Evolutionary conservation across 805 yeast genomes (phyloP).

Genomic region (Barnettozyma siamensis): DNA sequence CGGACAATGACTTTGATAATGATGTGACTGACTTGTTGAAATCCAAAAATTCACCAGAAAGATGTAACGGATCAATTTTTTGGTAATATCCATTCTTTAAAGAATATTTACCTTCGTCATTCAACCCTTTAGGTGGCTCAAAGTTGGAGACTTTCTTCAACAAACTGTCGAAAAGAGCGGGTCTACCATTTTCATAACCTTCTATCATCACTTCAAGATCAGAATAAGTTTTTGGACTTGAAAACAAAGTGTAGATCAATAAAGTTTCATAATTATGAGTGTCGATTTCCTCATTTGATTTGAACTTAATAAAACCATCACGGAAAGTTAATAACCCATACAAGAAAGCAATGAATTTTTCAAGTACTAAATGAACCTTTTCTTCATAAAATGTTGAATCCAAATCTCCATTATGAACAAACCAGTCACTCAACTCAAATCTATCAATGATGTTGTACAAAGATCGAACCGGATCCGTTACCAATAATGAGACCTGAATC

Average conservation of each 20-base stretch:
- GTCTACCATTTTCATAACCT: slow-evolving; percentile 37
- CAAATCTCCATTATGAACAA: slow-evolving; percentile 27
- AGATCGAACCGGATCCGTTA: slow-evolving; percentile 47
- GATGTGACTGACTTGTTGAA: slow-evolving; percentile 47
- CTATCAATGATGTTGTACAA: slow-evolving; percentile 49
- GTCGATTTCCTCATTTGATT: slow-evolving; percentile 25
- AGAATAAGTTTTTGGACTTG: slow-evolving; percentile 50
- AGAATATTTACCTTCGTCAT: slow-evolving; percentile 62
- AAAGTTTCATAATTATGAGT: slow-evolving; percentile 31
- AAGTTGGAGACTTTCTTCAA: slow-evolving; percentile 56
- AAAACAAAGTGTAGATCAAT: slow-evolving; percentile 46
- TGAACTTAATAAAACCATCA: slow-evolving; percentile 44
- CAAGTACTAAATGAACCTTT: slow-evolving; percentile 56
- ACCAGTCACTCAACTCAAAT: slow-evolving; percentile 56
- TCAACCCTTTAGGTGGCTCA: slow-evolving; percentile 59
- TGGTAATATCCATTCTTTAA: slow-evolving; percentile 42
- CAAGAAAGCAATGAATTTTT: slow-evolving; percentile 70
- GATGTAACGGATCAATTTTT: slow-evolving; percentile 53
- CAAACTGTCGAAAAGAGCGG: slow-evolving; percentile 47
- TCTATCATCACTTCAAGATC: slow-evolving; percentile 34
- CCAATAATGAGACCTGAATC: slow-evolving; percentile 54
- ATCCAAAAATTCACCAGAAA: slow-evolving; percentile 40
- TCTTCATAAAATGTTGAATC: slow-evolving; percentile 43
- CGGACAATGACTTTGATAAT: slow-evolving; percentile 39
- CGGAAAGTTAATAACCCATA: slow-evolving; percentile 71